Evolutionary conservation across 176 grass and related monocot species (phyloP).

Genomic region (Paspalum notatum): DNA sequence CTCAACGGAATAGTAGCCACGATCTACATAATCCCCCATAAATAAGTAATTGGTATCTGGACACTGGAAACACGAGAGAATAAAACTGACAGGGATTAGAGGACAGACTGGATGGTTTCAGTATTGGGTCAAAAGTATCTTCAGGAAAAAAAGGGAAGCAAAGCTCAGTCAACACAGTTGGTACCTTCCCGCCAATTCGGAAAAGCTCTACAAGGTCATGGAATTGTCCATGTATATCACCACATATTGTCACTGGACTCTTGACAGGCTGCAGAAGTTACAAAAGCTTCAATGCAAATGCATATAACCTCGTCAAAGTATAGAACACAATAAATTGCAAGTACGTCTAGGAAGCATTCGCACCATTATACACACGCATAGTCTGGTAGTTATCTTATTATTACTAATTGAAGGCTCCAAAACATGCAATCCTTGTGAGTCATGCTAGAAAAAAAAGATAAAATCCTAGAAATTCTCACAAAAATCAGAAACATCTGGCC

Average conservation of each 20-base stretch:
- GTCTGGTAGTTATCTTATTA: not conserved
- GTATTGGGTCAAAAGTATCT: not conserved
- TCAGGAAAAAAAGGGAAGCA: not conserved
- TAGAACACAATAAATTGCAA: not conserved
- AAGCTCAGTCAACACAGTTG: not conserved
- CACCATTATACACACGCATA: not conserved
- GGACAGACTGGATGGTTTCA: not conserved
- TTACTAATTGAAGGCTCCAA: no score
- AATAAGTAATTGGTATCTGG: conserved; percentile 99
- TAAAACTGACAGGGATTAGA: conserved; percentile 13
- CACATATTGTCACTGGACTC: conserved; percentile 93
- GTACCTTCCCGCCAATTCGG: conserved; percentile 86
- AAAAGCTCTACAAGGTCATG: conserved; percentile 96
- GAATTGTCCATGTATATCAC: conserved; percentile 98
- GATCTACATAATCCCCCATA: conserved; percentile 98
- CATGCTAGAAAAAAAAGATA: no score
- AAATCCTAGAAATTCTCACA: no score
- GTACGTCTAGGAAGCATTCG: not conserved
- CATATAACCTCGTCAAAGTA: not conserved
- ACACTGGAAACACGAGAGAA: conserved; percentile 58
- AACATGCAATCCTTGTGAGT: no score
- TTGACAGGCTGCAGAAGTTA: conserved; percentile 77
- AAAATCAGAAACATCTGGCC: no score
- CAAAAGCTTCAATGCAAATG: conserved; percentile 27
- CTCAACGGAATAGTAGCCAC: conserved; percentile 98